These are phyloP conservation scores for Nakazawaea wickerhamii DNA, from an alignment of 805 yeast genomes.

Conservation along the genomic window DNA sequence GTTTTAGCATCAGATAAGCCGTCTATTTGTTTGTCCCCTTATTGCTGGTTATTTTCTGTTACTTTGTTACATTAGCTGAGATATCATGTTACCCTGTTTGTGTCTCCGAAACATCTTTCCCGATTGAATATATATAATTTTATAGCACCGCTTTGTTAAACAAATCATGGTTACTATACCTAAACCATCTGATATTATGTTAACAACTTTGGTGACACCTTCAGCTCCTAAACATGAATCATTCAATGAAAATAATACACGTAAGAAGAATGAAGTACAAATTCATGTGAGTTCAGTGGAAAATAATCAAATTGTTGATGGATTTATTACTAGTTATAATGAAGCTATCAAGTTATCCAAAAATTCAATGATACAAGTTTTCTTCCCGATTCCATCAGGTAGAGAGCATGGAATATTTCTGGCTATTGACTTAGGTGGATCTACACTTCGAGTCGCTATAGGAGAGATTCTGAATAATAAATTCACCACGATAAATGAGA, in stretches of 20 bases:
- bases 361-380: slow-evolving; percentile 15
- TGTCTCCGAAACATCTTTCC: background rate
- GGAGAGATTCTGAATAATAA: slow-evolving; percentile 15
- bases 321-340: slow-evolving; percentile 6
- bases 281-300: background rate
- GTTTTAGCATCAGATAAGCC: background rate
- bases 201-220: slow-evolving; percentile 4
- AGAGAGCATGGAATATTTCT: slow-evolving; percentile 25
- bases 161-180: background rate
- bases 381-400: slow-evolving; percentile 15
- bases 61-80: slow-evolving; percentile 6
- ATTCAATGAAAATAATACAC: background rate
- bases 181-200: background rate
- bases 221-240: background rate
- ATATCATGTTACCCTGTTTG: background rate
- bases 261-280: background rate
- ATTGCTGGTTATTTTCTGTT: background rate
- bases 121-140: slow-evolving; percentile 2
- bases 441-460: slow-evolving; percentile 38
- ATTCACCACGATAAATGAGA: slow-evolving; percentile 12
- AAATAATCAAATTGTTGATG: background rate
- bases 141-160: background rate
- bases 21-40: background rate
- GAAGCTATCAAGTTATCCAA: slow-evolving; percentile 11
- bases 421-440: slow-evolving; percentile 54